Evolutionary conservation across 2,329 filamentous ascomycete genomes (phyloP), one percentile per base, ranked within the genome.

Genomic region (Phialemonium atrogriseum): DNA sequence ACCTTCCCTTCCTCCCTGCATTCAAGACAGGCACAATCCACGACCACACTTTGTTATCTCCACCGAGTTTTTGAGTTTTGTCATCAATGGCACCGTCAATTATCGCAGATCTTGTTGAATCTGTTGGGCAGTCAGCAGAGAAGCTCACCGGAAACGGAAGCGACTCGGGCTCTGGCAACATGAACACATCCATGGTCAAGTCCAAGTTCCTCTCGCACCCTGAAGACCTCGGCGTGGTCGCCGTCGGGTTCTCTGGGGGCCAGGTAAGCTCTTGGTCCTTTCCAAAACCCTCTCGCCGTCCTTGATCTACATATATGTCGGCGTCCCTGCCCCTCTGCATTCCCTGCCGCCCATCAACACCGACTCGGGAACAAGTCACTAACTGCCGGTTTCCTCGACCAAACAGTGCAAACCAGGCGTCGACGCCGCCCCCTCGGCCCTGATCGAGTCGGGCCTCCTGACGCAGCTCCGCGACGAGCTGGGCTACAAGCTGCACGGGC

Each of bases 171-270:
- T 46, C 46, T 32, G 46, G 44, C 41, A 69, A 23, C 9, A 9
- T 72, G 64, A 66, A 69, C 48, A 71, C 67, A 32, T 66, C 67
- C 34, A 66, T 68, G 54, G 54, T 74, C 43, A 55, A 63, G 44
- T 70, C 68, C 54, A 87, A 82, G 52, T 96, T 95, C 65, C 80
- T 96, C 46, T 69, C 80, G 42, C 70, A 80, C 52, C 74, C 78
- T 19, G 71, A 84, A 51, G 80, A 96, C 51, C 70, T 98, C 42
- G 91, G 89, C 40, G 74, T 98, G 35, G 86, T 96, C 22, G 87
- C 89, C 30, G 91, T 96, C 22, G 89, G 89, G 41, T 98, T 96
- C 68, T 94, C 87, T 33, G 89, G 89, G 44, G 91, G 91, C 35
- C 91, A 95, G 77, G 87, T 91, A 77, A 47, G 68, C 49, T 32